Evolutionary conservation across 2,329 filamentous ascomycete genomes (phyloP).

Genomic region (Pyrenophora teres): DNA sequence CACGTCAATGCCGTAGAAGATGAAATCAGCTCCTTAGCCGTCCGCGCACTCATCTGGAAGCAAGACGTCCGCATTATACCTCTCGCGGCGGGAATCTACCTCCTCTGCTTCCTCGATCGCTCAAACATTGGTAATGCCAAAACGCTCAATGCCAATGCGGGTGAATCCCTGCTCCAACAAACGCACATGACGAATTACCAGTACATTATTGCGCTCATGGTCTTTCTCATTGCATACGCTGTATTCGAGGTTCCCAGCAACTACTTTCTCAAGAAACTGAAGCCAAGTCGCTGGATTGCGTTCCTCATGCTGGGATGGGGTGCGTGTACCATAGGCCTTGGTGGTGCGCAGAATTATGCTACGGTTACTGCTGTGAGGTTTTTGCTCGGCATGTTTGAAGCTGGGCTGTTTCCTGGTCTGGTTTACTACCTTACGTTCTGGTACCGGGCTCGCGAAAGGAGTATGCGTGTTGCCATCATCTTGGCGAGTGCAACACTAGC

Average conservation of each 20-base stretch:
- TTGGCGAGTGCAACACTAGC: constrained; percentile 61
- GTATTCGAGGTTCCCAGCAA: constrained; percentile 61
- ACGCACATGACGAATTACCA: constrained; percentile 65
- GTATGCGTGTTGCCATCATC: constrained; percentile 63
- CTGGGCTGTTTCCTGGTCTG: constrained; percentile 37
- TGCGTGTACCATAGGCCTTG: constrained; percentile 51
- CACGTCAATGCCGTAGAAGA: not conserved
- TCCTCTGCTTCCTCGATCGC: constrained; percentile 67
- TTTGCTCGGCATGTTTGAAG: constrained; percentile 44
- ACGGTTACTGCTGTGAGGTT: constrained; percentile 51
- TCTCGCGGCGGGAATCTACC: constrained; percentile 66
- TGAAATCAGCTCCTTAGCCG: not conserved
- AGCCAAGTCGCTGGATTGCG: constrained; percentile 47
- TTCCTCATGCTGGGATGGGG: constrained; percentile 56
- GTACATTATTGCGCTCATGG: constrained; percentile 47
- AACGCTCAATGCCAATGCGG: constrained; percentile 63
- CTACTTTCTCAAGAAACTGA: constrained; percentile 63
- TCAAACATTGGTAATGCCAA: constrained; percentile 66
- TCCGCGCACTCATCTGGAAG: constrained; percentile 4
- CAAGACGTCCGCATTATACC: constrained; percentile 68
- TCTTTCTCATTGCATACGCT: constrained; percentile 37
- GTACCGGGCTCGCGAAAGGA: constrained; percentile 61
- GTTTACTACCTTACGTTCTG: constrained; percentile 62
- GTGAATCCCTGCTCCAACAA: constrained; percentile 66
- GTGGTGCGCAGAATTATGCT: constrained; percentile 49